Conservation (phyloP, 2,329 filamentous ascomycete genomes). For the Fusarium sp. region DNA sequence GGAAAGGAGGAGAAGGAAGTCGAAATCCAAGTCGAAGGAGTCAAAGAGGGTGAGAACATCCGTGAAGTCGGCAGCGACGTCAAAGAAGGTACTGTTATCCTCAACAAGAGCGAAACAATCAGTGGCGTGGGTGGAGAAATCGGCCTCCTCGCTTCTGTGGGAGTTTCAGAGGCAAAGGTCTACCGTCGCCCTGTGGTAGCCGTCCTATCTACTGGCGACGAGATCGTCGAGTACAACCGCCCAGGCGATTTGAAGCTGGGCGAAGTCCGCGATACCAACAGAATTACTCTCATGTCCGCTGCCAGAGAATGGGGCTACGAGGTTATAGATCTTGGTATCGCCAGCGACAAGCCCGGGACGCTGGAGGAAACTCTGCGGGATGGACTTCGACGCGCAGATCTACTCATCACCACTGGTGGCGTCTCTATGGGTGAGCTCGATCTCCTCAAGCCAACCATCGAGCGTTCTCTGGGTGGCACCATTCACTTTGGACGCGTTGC, state of each 20-base stretch:
- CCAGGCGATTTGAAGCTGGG: constrained; percentile 75
- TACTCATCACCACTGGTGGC: constrained; percentile 92
- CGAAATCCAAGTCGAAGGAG: constrained; percentile 82
- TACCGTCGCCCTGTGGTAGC: constrained; percentile 85
- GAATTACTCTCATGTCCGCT: constrained; percentile 86
- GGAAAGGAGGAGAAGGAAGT: constrained; percentile 87
- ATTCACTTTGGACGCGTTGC: constrained; percentile 96
- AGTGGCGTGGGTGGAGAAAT: constrained; percentile 91
- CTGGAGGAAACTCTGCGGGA: constrained; percentile 83
- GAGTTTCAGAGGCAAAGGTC: constrained; percentile 76
- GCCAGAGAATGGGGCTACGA: constrained; percentile 80
- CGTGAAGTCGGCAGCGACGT: constrained; percentile 93
- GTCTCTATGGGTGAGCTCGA: constrained; percentile 99
- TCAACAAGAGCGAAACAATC: constrained; percentile 83
- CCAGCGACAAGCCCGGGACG: constrained; percentile 76
- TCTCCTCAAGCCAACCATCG: constrained; percentile 94
- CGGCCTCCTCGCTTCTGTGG: constrained; percentile 87
- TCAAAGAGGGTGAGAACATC: constrained; percentile 86
- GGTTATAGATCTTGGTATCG: constrained; percentile 88
- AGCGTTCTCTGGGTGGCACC: constrained; percentile 86
- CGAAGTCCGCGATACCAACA: constrained; percentile 93
- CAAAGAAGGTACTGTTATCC: constrained; percentile 73
- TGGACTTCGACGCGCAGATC: constrained; percentile 79
- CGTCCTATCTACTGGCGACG: constrained; percentile 93
- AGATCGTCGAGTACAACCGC: constrained; percentile 82